Evolutionary conservation across 2,329 filamentous ascomycete species (phyloP).

Genomic region (Fusarium buharicum): DNA sequence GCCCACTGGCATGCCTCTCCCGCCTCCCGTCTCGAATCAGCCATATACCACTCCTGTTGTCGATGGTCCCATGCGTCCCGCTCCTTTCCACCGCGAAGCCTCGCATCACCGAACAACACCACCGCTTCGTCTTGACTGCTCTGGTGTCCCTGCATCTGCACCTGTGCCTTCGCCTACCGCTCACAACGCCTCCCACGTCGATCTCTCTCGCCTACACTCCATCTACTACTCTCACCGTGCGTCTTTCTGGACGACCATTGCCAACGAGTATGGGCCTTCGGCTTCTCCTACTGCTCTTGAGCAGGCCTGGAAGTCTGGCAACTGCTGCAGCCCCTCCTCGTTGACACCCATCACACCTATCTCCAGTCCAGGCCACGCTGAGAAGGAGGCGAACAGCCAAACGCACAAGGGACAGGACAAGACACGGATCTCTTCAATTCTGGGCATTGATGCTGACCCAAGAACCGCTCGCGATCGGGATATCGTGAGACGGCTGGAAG

Average conservation of each 20-base stretch:
- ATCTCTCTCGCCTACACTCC: conserved; percentile 72
- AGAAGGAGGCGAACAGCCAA: conserved; percentile 53
- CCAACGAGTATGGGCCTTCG: conserved; percentile 74
- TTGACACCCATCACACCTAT: conserved; percentile 64
- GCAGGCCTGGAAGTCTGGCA: conserved; percentile 72
- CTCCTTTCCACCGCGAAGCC: conserved; percentile 50
- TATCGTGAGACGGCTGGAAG: conserved; percentile 66
- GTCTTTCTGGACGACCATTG: conserved; percentile 78
- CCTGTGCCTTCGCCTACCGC: conserved; percentile 51
- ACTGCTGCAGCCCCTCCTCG: conserved; percentile 53
- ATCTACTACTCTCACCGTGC: conserved; percentile 77
- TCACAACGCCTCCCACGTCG: conserved; percentile 60
- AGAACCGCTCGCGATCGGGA: conserved; percentile 67
- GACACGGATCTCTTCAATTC: conserved; percentile 71
- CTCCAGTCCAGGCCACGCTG: conserved; percentile 60
- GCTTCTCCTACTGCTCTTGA: conserved; percentile 72
- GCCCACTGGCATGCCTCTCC: conserved; percentile 63
- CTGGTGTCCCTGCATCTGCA: conserved; percentile 53
- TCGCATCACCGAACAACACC: conserved; percentile 53
- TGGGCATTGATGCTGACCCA: conserved; percentile 69
- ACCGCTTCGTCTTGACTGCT: conserved; percentile 70
- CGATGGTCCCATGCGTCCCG: conserved; percentile 57
- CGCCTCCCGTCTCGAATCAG: conserved; percentile 52
- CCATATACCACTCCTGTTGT: conserved; percentile 57
- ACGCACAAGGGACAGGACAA: conserved; percentile 58